phyloP scores from a whole-genome alignment of 345 rosid species.

The Acer saccharum region DNA sequence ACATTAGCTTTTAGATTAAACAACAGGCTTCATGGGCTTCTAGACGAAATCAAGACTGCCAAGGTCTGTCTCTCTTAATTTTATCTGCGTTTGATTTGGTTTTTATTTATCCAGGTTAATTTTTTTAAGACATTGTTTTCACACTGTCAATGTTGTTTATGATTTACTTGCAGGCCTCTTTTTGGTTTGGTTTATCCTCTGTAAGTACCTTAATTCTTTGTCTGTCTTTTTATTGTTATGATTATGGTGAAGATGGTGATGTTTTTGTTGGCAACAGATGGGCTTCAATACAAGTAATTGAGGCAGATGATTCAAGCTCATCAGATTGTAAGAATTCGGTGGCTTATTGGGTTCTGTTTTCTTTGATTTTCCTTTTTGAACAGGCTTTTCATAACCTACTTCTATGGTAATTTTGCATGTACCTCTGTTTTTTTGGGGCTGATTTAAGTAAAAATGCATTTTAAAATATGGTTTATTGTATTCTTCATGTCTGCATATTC shows the following conservation, averaged over 20 bases:
- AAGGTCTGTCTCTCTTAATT: no score
- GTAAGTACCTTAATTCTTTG: slow-evolving; percentile 24
- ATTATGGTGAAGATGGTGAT: not conserved
- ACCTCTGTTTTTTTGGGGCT: no score
- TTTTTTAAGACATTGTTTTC: no score
- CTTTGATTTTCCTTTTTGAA: slow-evolving; percentile 34
- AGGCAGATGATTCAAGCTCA: slow-evolving; percentile 27
- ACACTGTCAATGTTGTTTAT: no score
- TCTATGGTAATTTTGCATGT: slow-evolving; percentile 27
- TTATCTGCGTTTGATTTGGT: no score
- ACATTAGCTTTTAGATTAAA: no score
- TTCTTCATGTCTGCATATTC: not conserved
- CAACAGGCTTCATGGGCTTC: no score
- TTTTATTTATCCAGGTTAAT: no score
- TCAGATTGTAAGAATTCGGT: slow-evolving; percentile 31
- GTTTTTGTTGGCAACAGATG: slow-evolving; percentile 17
- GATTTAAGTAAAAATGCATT: not conserved
- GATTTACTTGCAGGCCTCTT: no score
- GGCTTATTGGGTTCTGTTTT: slow-evolving; percentile 31
- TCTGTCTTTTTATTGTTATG: not conserved
- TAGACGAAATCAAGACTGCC: no score
- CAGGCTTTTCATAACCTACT: slow-evolving; percentile 28
- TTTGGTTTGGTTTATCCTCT: no score
- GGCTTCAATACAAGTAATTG: slow-evolving; percentile 39
- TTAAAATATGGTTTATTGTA: not conserved